Base-by-base conservation (phyloP, 2,329 filamentous ascomycete genomes). In the Fusarium tuaranense region DNA sequence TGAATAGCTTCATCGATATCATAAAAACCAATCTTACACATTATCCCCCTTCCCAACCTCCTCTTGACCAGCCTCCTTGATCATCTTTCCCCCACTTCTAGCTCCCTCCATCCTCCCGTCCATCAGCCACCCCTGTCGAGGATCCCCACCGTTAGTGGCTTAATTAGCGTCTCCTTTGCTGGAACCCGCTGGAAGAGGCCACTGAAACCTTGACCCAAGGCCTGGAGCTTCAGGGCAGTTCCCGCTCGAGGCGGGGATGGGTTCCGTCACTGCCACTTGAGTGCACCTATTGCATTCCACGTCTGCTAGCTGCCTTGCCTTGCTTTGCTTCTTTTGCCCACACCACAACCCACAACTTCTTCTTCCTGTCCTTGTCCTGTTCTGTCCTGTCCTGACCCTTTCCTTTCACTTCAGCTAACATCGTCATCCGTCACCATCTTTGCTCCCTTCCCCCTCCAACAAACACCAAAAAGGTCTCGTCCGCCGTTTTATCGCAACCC, bases 141-240 rank as follows among this genome's bases (percentile, higher is more conserved):
- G 38, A 25, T 22, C 70, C 63, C 57, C 67, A 58, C 51, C 30
- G 59, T 64, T 68, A 72, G 68, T 59, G 67, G 70, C 59, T 63
- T 34, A 8, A 57, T 74, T 71, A 72, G 70, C 57, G 68, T n/a
- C 63, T 65, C 59, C 39, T 32, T n/a, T 62, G 36, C 51, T 74
- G 44, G 60, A 72, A 41, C 51, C 32, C 38, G 27, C 72, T 71
- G 62, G 51, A 73, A 53, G 38, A 5, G 8, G 59, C 57, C 62
- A 64, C 69, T 67, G 44, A 75, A 73, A 70, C 69, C 72, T 30
- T 65, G 69, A 51, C 66, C 72, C 53, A 10, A 38, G 71, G 58
- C 60, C 60, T 74, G 59, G 60, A 75, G 69, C 72, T 75, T 75
- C 65, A 73, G 72, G 69, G 53, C 72, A 72, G 60, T 32, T 63